Evolutionary conservation across 2,329 filamentous ascomycete species (phyloP).

Genomic region (Graphilbum ipis-grandicollis): DNA sequence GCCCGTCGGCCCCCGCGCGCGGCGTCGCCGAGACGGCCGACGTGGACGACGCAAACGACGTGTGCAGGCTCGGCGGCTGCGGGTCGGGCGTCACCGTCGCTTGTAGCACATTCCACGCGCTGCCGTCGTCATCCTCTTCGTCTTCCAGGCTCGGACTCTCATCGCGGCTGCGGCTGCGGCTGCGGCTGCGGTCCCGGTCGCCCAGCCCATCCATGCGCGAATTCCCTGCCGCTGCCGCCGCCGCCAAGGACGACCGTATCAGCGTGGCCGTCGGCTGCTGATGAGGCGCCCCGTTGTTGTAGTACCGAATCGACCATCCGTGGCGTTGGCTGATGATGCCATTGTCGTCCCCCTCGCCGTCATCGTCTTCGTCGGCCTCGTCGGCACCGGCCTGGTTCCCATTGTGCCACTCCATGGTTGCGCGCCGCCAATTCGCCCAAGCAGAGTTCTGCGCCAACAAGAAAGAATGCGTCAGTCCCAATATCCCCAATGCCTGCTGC

Average conservation of each 20-base stretch:
- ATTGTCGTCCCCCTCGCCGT: not conserved
- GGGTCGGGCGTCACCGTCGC: constrained; percentile 69
- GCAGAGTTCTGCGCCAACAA: too few species aligned
- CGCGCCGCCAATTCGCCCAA: not conserved
- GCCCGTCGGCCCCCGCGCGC: too few species aligned
- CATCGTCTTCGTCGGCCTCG: not conserved
- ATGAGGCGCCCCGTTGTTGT: not conserved
- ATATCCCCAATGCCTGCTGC: too few species aligned
- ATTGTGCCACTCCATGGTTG: not conserved
- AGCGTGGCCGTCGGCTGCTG: constrained; percentile 1
- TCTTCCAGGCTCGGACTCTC: too few species aligned
- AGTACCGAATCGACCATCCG: not conserved
- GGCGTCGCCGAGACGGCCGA: too few species aligned
- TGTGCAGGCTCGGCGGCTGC: constrained; percentile 60
- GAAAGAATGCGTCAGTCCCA: too few species aligned
- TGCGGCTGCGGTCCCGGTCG: constrained; percentile 71
- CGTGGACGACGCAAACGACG: constrained; percentile 65
- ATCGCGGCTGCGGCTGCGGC: constrained; percentile 48
- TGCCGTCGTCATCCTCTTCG: constrained; percentile 49
- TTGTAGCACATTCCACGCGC: constrained; percentile 64
- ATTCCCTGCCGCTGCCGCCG: not conserved
- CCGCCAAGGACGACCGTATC: not conserved
- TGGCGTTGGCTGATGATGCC: not conserved
- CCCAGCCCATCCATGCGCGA: constrained; percentile 52
- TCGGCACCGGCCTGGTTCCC: not conserved